Evolutionary conservation across 441 rosid genomes (phyloP), one percentile per base, ranked within the genome.

Genomic region (Adansonia gregorii): DNA sequence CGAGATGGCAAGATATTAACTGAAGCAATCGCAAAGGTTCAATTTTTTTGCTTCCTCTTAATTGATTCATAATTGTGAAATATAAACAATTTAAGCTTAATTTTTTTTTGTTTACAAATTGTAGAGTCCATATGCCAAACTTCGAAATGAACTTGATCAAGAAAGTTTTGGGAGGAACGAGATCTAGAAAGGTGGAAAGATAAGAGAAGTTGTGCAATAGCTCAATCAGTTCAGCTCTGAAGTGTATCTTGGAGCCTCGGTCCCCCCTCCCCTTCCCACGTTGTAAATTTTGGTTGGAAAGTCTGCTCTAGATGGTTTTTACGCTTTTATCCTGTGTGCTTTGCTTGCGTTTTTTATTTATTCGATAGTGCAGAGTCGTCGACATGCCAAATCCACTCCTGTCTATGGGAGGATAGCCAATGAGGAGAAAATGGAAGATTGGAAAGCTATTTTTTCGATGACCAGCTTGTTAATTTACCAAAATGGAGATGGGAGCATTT

Each of bases 251-350:
- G 81, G 86, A 77, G 77, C 76, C 63, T 56, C 55, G 49, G 39
- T 35, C 51, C 56, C 74, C 69, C 67, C 22, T 12, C 61, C 24
- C 3, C 4, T 9, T 73, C 81, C 56, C 7, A 71, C 10, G 22
- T 74, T 86, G 92, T 87, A 85, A 82, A 87, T 88, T 74, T 75
- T 56, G 24, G 27, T 79, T 83, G 2, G 67, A 72, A 79, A 74
- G 75, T 84, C 82, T 76, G 76, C 83, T 67, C 67, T 81, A 76
- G 82, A 83, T 66, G 85, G 76, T 81, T 56, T 35, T 31, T 68
- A 76, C 77, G 80, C 85, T 77, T 84, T 83, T 79, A 73, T 85
- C 82, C 78, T 48, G 87, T 87, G 94, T 89, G 92, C 78, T 85
- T 69, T 78, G 85, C 80, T 83, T 89, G 87, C 81, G 17, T 63